Evolutionary conservation across 805 yeast genomes (phyloP).

Genomic region (Tetrapisispora arboricola): DNA sequence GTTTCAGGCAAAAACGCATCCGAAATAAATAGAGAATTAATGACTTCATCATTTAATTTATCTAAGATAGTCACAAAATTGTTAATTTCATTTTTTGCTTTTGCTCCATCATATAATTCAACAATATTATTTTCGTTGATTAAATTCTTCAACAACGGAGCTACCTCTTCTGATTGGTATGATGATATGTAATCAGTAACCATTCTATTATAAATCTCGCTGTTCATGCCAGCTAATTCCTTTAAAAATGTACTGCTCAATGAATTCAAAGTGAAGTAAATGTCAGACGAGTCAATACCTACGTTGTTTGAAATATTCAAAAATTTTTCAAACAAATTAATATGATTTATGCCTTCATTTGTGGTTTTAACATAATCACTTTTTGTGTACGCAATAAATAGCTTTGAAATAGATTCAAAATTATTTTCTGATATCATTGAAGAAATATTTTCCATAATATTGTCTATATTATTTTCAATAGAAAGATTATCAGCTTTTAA

Average conservation of each 20-base stretch:
- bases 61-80: slow-evolving; percentile 17
- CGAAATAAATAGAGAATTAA: neutral
- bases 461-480: slow-evolving; percentile 18
- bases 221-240: slow-evolving; percentile 9
- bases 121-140: slow-evolving; percentile 28
- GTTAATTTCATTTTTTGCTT: slow-evolving; percentile 8
- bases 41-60: slow-evolving; percentile 4
- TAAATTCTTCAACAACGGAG: slow-evolving; percentile 23
- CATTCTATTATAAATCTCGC: slow-evolving; percentile 8
- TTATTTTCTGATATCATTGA: slow-evolving; percentile 15
- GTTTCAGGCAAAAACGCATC: neutral
- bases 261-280: no score
- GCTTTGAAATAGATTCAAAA: slow-evolving; percentile 25
- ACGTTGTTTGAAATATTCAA: no score
- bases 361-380: slow-evolving; percentile 7
- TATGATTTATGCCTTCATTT: slow-evolving; percentile 9
- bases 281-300: no score
- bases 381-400: slow-evolving; percentile 28
- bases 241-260: slow-evolving; percentile 8
- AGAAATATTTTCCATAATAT: slow-evolving; percentile 30
- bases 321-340: slow-evolving; percentile 13
- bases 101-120: slow-evolving; percentile 28
- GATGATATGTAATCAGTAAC: slow-evolving; percentile 15
- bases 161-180: slow-evolving; percentile 23
- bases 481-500: neutral